Evolutionary conservation across 2,329 filamentous ascomycete genomes (phyloP).

Genomic region (Talaromyces sp.): DNA sequence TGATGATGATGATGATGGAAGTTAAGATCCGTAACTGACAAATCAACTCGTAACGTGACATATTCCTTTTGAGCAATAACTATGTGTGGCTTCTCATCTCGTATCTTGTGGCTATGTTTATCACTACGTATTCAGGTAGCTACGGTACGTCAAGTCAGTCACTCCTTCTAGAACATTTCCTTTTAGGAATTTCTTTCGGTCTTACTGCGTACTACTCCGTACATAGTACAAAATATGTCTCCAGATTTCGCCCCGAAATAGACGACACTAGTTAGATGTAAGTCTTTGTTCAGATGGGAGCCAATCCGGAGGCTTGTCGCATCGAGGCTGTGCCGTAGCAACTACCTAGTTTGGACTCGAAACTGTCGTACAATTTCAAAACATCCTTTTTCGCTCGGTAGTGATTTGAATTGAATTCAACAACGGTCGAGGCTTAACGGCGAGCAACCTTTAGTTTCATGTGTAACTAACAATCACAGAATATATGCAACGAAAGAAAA

Average conservation of each 20-base stretch:
- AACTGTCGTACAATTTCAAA: not conserved
- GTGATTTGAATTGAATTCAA: not conserved
- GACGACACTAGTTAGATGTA: no score
- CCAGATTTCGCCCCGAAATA: conserved; percentile 3
- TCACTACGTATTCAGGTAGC: not conserved
- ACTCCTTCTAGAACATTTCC: conserved; percentile 11
- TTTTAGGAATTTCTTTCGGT: not conserved
- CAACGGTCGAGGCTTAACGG: no score
- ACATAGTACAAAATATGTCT: not conserved
- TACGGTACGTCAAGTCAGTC: no score
- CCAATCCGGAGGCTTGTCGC: not conserved
- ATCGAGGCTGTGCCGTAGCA: not conserved
- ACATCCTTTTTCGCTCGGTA: not conserved
- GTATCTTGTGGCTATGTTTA: not conserved
- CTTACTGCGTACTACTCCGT: not conserved
- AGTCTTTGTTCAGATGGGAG: no score
- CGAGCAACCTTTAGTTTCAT: not conserved
- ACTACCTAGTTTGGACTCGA: no score
- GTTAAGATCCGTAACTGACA: no score
- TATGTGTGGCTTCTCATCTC: not conserved
- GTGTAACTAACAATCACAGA: not conserved
- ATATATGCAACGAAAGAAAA: not conserved
- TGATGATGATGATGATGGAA: no score
- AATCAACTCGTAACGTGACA: no score
- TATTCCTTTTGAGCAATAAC: no score